These are phyloP conservation scores for Amauroascus verrucosus DNA, from an alignment of 2,329 filamentous ascomycete species.

Conservation along the genomic window DNA sequence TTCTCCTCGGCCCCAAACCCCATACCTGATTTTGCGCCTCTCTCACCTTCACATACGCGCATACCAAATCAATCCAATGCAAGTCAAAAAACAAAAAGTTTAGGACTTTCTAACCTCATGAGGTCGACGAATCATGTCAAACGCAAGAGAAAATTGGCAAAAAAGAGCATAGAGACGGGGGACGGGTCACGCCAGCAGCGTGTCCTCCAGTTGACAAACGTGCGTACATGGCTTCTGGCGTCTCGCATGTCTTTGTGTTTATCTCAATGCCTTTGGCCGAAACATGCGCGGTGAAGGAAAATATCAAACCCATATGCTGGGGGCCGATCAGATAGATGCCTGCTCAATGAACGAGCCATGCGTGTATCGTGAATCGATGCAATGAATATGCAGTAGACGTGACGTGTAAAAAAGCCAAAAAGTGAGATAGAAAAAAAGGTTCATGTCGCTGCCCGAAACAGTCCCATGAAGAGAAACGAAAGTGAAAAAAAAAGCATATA, in stretches of 20 bases:
- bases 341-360: not conserved
- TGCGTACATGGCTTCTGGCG: not conserved
- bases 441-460: not conserved
- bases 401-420: not conserved
- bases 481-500: not conserved
- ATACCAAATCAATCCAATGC: not conserved
- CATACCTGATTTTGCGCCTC: not conserved
- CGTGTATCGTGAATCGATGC: not conserved
- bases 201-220: no score
- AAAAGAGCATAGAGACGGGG: not conserved
- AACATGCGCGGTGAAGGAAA: not conserved
- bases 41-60: not conserved
- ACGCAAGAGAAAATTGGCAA: not conserved
- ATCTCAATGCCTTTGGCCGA: not conserved
- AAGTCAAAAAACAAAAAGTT: no score
- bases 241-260: not conserved
- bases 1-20: not conserved
- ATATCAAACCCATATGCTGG: not conserved
- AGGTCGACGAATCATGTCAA: not conserved
- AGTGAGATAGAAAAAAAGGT: not conserved
- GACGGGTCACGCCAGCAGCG: no score
- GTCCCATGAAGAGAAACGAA: not conserved
- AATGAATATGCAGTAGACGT: not conserved
- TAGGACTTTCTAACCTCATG: no score
- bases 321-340: not conserved